phyloP scores from a whole-genome alignment of 164 flowering plant genomes.

The Platanus orientalis region DNA sequence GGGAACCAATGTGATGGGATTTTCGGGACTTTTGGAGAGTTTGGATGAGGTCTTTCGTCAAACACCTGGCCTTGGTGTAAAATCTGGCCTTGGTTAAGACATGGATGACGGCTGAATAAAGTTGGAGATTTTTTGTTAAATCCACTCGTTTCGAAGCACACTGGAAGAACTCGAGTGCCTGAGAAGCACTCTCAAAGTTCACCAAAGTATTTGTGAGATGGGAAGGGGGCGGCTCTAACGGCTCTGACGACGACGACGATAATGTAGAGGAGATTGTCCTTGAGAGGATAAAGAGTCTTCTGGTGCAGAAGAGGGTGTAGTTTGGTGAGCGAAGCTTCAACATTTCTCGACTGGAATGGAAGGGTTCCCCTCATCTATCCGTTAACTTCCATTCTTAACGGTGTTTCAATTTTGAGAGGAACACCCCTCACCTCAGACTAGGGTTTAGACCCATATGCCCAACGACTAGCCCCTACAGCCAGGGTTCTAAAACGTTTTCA shows the following conservation, averaged over 20 bases:
- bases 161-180: constrained; percentile 45
- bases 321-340: constrained; percentile 28
- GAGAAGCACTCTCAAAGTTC: constrained; percentile 23
- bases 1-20: constrained; percentile 29
- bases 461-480: too few relatives aligned
- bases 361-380: neutral
- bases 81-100: constrained; percentile 34
- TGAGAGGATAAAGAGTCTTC: neutral
- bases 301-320: constrained; percentile 5
- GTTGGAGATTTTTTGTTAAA: constrained; percentile 22
- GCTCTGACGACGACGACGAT: constrained; percentile 9
- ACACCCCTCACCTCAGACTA: too few relatives aligned
- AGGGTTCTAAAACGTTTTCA: too few relatives aligned
- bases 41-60: constrained; percentile 54
- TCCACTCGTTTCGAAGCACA: constrained; percentile 14
- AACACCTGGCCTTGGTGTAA: constrained; percentile 44
- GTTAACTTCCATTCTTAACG: constrained; percentile 2
- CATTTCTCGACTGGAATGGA: neutral
- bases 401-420: neutral
- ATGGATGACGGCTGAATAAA: constrained; percentile 46
- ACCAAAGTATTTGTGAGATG: constrained; percentile 29
- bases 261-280: constrained; percentile 14
- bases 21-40: constrained; percentile 29
- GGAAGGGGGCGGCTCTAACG: constrained; percentile 14
- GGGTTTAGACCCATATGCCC: too few relatives aligned